phyloP scores from a whole-genome alignment of 345 rosid genomes.

The Bruguiera parviflora region DNA sequence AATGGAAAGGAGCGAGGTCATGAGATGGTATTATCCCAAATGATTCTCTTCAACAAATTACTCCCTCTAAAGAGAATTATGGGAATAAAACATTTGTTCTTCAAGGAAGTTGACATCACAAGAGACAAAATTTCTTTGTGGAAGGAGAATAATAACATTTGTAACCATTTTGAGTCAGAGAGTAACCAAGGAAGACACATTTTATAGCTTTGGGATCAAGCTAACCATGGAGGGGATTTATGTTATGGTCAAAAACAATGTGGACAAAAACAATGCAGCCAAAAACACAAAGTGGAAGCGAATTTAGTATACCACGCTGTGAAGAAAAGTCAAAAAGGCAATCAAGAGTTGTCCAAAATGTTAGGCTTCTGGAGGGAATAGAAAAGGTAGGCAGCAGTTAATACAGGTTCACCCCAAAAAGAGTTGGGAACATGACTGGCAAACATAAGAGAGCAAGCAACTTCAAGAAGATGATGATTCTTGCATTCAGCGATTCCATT shows the following conservation, averaged over 20 bases:
- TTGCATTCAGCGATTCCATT: not conserved
- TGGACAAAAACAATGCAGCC: not conserved
- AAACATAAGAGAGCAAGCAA: not conserved
- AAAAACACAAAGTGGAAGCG: not conserved
- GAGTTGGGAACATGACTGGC: not conserved
- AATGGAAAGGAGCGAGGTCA: not conserved
- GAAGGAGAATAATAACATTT: not conserved
- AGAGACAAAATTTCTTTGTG: not conserved
- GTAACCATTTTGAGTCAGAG: not conserved
- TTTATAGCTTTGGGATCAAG: not conserved
- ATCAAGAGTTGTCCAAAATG: not conserved
- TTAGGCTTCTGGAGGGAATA: not conserved
- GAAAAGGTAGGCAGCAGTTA: not conserved
- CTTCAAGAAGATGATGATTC: not conserved
- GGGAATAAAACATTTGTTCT: not conserved
- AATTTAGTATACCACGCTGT: not conserved
- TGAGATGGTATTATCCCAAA: not conserved
- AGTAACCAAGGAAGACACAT: not conserved
- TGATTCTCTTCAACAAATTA: not conserved
- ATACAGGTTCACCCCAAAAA: not conserved
- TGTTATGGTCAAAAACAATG: not conserved
- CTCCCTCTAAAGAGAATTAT: not conserved
- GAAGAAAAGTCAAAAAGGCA: not conserved
- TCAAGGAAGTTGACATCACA: not conserved
- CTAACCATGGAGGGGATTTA: not conserved